Evolutionary conservation across 1,284 basidiomycete genomes (phyloP), one percentile per base, ranked within the genome.

Genomic region (Cryptococcus wingfieldii): DNA sequence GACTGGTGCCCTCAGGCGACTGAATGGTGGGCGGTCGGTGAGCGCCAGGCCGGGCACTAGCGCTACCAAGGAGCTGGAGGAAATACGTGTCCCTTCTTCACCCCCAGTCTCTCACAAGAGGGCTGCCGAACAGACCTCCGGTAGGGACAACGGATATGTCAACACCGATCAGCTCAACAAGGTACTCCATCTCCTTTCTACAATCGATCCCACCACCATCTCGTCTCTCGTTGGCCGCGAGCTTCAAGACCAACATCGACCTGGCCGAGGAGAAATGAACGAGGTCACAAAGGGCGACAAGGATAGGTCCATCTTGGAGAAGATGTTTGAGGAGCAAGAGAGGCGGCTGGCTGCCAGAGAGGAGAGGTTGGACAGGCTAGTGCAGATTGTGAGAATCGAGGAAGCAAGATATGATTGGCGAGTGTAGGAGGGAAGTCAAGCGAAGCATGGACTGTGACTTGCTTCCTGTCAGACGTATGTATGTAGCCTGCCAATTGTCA

Each of bases 1-100:
- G 1, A 61, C 60, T 9, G 64, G 60, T 4, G 64, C 60, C 8
- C 37, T 62, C 31, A 52, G 56, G 39, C 57, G 54, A n/a, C 44
- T 66, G 45, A 54, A 50, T 18, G 52, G 54, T 14, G 48, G 31
- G 16, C 16, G 12, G 25, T 28, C 18, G 18, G 37, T 12, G 38
- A 44, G n/a, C 7, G 16, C 23, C 12, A 16, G n/a, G 31, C 25
- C 8, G 27, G 37, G 7, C 8, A 14, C 25, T 4, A 31, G 5
- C 6, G 34, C 27, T n/a, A 16, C n/a, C n/a, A n/a, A 13, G 31
- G 25, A 16, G 46, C 13, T 28, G 46, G 46, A 34, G 16, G 46
- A 28, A 4, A 34, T 47, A 27, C 25, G 14, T 12, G 8, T 18
- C 51, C 13, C 38, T 31, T 10, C 8, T 31, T 5, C 28, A 19